Evolutionary conservation across 805 yeast genomes (phyloP).

Genomic region (Ogataea paraovalis): DNA sequence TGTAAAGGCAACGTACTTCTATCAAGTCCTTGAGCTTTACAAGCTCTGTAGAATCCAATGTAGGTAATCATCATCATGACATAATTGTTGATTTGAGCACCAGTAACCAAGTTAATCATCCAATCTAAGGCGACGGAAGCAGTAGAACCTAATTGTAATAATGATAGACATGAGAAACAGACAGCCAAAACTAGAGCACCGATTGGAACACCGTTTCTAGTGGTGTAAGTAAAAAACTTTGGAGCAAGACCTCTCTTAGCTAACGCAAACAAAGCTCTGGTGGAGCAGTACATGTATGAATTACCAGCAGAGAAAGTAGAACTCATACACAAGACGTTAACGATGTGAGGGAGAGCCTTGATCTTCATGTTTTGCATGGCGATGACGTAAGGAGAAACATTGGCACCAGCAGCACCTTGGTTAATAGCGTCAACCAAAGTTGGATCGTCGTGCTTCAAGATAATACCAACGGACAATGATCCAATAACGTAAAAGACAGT

Average conservation of each 20-base stretch:
- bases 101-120: slow-evolving; percentile 30
- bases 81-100: slow-evolving; percentile 28
- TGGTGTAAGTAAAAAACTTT: slow-evolving; percentile 54
- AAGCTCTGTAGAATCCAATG: slow-evolving; percentile 59
- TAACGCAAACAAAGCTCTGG: slow-evolving; percentile 63
- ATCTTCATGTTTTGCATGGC: slow-evolving; percentile 73
- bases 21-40: slow-evolving; percentile 50
- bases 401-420: slow-evolving; percentile 68
- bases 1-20: slow-evolving; percentile 41
- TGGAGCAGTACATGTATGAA: slow-evolving; percentile 70
- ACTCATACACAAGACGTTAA: slow-evolving; percentile 71
- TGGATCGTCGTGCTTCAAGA: slow-evolving; percentile 69
- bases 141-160: slow-evolving; percentile 34
- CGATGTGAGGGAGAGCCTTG: slow-evolving; percentile 65
- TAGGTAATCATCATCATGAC: slow-evolving; percentile 44
- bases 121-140: slow-evolving; percentile 29
- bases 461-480: slow-evolving; percentile 71
- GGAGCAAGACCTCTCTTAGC: slow-evolving; percentile 76
- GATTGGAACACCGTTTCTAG: slow-evolving; percentile 54
- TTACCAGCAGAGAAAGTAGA: slow-evolving; percentile 84
- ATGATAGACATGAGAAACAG: slow-evolving; percentile 24
- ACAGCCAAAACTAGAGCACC: slow-evolving; percentile 34
- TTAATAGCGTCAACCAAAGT: slow-evolving; percentile 52
- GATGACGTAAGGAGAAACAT: slow-evolving; percentile 76
- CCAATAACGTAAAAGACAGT: slow-evolving; percentile 68